Evolutionary conservation across 2,329 filamentous ascomycete genomes (phyloP), one percentile per base, ranked within the genome.

Genomic region (Neopestalotiopsis sp.): DNA sequence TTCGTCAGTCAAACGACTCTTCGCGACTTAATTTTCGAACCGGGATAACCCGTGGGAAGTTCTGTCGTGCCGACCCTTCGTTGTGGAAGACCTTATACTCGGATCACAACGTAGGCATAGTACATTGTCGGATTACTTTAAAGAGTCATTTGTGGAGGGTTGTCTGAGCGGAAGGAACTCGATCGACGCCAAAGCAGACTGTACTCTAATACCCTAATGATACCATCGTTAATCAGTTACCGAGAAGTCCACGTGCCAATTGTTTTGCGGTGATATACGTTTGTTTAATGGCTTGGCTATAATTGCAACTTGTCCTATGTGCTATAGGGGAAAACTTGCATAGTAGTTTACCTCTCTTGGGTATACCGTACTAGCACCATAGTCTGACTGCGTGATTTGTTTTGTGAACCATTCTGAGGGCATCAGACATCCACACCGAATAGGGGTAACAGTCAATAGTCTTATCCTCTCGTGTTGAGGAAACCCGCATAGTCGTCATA

Each of bases 21-120:
- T 73, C 52, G 69, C 69, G 63, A 64, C 59, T 63, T 32, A 58
- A 72, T 69, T 57, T 72, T 72, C 70, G 64, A 71, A 67, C 62
- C 68, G 56, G 58, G 70, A 66, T 58, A 59, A 57, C 34, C 42
- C 42, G 62, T 52, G 14, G 62, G 60, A 58, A 7, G 65, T 30
- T 59, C 34, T 6, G 32, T 56, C 28, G 60, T 40, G 49, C 30
- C 63, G 63, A 66, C 34, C 45, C 45, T 28, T 49, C 34, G 56
- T 30, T 28, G 38, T 67, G 56, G 14, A 40, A 28, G 38, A 9
- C 40, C 13, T 17, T 28, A 32, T 20, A 60, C 30, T 66, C 17
- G 38, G 30, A 57, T 32, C 56, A 20, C 20, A 45, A 40, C 59
- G n/a, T 7, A 24, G 49, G 49, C 24, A 32, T 66, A 57, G 65